phyloP scores from a whole-genome alignment of 371 early-diverging fungal species.

The Zychaea mexicana region DNA sequence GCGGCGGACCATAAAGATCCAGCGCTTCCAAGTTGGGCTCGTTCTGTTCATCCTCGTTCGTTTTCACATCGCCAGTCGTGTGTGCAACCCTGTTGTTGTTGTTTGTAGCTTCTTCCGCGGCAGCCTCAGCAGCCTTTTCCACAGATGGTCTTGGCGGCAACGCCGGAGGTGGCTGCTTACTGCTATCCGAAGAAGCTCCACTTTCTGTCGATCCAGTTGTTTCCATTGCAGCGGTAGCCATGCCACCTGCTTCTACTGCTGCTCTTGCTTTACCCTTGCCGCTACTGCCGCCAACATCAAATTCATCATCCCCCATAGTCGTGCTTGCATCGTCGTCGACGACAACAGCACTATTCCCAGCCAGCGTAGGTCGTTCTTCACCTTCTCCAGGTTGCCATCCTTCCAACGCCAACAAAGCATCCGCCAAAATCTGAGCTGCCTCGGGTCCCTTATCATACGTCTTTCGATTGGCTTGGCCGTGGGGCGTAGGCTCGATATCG shows the following conservation, averaged over 20 bases:
- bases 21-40: conserved; percentile 20
- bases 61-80: conserved; percentile 31
- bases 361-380: conserved; percentile 42
- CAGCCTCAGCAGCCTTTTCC: conserved; percentile 2
- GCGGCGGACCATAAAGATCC: conserved; percentile 45
- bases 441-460: conserved; percentile 40
- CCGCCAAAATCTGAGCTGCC: conserved; percentile 39
- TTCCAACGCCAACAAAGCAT: conserved; percentile 43
- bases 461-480: conserved; percentile 22
- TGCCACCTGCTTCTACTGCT: not conserved
- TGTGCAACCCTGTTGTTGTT: conserved; percentile 11
- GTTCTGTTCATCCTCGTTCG: conserved; percentile 17
- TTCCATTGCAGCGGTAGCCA: not conserved
- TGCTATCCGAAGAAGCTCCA: not conserved
- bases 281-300: not conserved
- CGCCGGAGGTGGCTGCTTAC: conserved; percentile 14
- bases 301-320: conserved; percentile 1
- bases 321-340: not conserved
- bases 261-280: not conserved
- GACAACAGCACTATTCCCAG: not conserved
- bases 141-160: conserved; percentile 7
- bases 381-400: conserved; percentile 40
- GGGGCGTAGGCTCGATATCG: conserved; percentile 40
- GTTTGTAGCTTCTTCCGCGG: conserved; percentile 15
- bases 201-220: not conserved